A percentile compares a stretch with the other conserved stretches of the same genome.
phyloP scores from a whole-genome alignment of 2,329 filamentous ascomycete species.

The Fusarium brevicatenulatum region DNA sequence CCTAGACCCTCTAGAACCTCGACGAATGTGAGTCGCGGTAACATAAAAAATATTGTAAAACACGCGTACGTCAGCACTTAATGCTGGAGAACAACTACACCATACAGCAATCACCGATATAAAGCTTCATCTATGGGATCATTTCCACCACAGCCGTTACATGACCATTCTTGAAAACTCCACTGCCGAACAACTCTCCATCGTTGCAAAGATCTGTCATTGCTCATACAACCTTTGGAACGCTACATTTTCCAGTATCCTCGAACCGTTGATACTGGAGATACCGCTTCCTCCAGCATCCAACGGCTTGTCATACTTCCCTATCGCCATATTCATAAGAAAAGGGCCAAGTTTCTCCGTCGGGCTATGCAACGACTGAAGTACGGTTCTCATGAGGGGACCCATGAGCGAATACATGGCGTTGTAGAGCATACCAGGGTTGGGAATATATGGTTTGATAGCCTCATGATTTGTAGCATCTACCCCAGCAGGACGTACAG shows the following conservation, averaged over 20 bases:
- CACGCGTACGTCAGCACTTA: neutral
- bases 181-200: too few relatives aligned
- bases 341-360: constrained; percentile 30
- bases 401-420: neutral
- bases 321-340: constrained; percentile 27
- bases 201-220: neutral
- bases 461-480: constrained; percentile 23
- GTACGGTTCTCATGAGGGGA: constrained; percentile 3
- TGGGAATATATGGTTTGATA: constrained; percentile 24
- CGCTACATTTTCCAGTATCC: constrained; percentile 29
- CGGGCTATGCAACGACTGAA: constrained; percentile 15
- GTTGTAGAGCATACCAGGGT: constrained; percentile 3
- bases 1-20: neutral
- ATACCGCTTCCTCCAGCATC: constrained; percentile 3
- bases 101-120: neutral
- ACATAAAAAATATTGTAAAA: neutral
- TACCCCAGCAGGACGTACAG: constrained; percentile 26
- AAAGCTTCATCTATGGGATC: neutral
- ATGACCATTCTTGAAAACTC: neutral
- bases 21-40: neutral
- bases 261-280: constrained; percentile 8
- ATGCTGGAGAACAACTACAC: neutral
- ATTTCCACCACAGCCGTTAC: too few relatives aligned
- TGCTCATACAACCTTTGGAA: constrained; percentile 6
- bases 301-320: constrained; percentile 19